A percentile compares a stretch with the other conserved stretches of the same genome.
Conservation (phyloP, 2,329 filamentous ascomycete species). For the Eutypa lata region DNA sequence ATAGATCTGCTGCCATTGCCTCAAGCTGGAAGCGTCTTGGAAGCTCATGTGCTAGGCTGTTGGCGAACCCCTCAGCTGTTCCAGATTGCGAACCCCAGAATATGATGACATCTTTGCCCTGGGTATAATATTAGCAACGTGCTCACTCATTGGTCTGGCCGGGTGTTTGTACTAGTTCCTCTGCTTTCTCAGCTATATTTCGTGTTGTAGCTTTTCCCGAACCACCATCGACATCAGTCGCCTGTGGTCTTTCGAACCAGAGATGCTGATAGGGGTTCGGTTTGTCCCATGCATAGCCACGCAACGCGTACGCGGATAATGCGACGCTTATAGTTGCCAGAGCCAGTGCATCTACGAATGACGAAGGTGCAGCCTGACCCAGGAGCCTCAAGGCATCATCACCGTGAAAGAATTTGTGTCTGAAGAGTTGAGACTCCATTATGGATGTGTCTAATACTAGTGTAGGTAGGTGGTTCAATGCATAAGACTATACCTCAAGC, state of each 20-base stretch:
- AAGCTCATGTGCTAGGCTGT: conserved; percentile 36
- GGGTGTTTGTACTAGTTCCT: conserved; percentile 30
- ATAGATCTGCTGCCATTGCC: conserved; percentile 39
- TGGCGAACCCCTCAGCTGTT: conserved; percentile 41
- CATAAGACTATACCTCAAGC: background rate
- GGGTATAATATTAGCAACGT: background rate
- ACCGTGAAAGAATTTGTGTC: background rate
- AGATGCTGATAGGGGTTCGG: conserved; percentile 8
- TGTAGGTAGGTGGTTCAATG: background rate
- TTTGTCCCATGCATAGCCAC: conserved; percentile 8
- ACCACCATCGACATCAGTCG: background rate
- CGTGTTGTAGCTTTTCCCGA: conserved; percentile 2
- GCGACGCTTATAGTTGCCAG: conserved; percentile 11
- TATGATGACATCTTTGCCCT: conserved; percentile 28
- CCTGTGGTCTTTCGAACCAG: conserved; percentile 10
- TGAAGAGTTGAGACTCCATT: background rate
- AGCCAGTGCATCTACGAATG: conserved; percentile 5
- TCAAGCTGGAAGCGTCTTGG: conserved; percentile 36
- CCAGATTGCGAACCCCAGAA: conserved; percentile 50
- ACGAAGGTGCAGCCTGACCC: background rate
- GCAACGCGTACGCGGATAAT: conserved; percentile 31
- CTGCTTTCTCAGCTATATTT: conserved; percentile 11
- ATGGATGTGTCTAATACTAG: background rate
- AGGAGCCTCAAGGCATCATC: background rate
- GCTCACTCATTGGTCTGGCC: background rate